Evolutionary conservation across 2,329 filamentous ascomycete species (phyloP).

Genomic region (Fusarium nygamai): DNA sequence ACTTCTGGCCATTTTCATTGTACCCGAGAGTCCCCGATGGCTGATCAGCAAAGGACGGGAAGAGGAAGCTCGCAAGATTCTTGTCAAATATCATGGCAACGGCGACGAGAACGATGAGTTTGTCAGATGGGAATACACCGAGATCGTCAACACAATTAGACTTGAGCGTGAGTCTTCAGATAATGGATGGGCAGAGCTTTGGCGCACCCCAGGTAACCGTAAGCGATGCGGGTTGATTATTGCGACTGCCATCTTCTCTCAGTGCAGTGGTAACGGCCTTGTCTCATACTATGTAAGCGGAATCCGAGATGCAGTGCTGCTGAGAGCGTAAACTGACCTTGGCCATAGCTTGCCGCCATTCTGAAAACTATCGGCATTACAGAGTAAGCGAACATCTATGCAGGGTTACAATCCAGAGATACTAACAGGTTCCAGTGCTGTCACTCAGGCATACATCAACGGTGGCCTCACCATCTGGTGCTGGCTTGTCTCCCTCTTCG

Average conservation of each 20-base stretch:
- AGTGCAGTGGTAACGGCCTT: constrained; percentile 39
- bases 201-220: constrained; percentile 35
- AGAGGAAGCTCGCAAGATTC: constrained; percentile 32
- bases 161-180: constrained; percentile 26
- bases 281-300: constrained; percentile 38
- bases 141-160: constrained; percentile 34
- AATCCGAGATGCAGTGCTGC: accelerated
- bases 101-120: constrained; percentile 25
- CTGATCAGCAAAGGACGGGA: constrained; percentile 35
- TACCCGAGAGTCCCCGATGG: constrained; percentile 38
- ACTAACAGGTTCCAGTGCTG: constrained; percentile 13
- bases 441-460: constrained; percentile 40
- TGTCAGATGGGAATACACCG: constrained; percentile 30
- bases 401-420: accelerated
- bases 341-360: constrained; percentile 29
- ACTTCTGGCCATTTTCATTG: constrained; percentile 29
- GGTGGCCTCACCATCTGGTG: constrained; percentile 41
- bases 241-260: constrained; percentile 34
- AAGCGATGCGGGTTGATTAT: constrained; percentile 38
- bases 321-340: background rate
- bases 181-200: constrained; percentile 31
- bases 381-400: constrained; percentile 1
- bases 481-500: constrained; percentile 35
- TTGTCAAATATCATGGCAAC: constrained; percentile 40
- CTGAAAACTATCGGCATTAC: constrained; percentile 38